Evolutionary conservation across 2,329 filamentous ascomycete species (phyloP).

Genomic region (Colletotrichum sp.): DNA sequence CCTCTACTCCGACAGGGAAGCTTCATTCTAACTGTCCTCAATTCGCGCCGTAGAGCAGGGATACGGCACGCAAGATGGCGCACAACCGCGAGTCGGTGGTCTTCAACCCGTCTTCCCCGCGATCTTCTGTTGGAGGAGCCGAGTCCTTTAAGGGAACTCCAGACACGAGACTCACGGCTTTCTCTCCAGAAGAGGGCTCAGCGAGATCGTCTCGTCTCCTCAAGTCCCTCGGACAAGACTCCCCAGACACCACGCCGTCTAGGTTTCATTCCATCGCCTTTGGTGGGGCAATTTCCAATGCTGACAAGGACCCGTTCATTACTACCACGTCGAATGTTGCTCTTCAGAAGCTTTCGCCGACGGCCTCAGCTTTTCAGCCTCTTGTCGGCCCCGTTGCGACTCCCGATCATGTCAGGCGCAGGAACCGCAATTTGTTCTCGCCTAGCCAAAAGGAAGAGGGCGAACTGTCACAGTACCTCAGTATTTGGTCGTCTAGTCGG

Average conservation of each 20-base stretch:
- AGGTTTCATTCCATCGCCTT: slow-evolving; percentile 29
- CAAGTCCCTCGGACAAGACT: slow-evolving; percentile 33
- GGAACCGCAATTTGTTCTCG: not conserved
- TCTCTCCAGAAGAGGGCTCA: slow-evolving; percentile 64
- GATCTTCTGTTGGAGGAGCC: slow-evolving; percentile 54
- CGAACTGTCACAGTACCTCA: slow-evolving; percentile 5
- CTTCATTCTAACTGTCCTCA: not conserved
- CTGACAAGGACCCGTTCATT: slow-evolving; percentile 61
- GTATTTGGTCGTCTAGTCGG: not conserved
- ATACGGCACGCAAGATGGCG: not conserved
- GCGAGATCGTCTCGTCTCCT: slow-evolving; percentile 45
- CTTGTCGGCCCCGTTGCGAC: slow-evolving; percentile 27
- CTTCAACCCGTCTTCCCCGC: slow-evolving; percentile 53
- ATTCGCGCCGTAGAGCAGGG: not conserved
- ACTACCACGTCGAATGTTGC: slow-evolving; percentile 38
- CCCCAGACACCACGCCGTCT: slow-evolving; percentile 32
- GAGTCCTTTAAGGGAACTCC: slow-evolving; percentile 68
- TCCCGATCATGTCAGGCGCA: not conserved
- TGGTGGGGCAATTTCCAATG: slow-evolving; percentile 25
- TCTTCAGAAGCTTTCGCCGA: slow-evolving; percentile 63
- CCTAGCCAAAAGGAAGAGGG: not conserved
- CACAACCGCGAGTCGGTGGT: not conserved
- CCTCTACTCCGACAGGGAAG: not conserved
- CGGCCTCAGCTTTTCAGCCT: slow-evolving; percentile 66
- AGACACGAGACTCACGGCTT: slow-evolving; percentile 66